Evolutionary conservation across 768 basidiomycete species (phyloP).

Genomic region (Paxillus rubicundulus): DNA sequence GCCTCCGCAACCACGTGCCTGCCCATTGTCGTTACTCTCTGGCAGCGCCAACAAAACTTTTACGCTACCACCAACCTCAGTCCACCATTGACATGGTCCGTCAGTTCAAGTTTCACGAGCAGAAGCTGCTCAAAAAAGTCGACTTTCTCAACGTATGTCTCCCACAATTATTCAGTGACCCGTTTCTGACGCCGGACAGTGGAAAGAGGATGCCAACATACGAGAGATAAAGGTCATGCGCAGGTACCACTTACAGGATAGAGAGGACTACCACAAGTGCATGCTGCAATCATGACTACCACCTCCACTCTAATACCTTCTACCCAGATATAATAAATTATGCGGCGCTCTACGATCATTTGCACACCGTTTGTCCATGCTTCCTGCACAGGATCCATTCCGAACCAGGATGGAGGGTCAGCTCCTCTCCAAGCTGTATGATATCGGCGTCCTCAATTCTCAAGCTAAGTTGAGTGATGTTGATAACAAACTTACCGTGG

Average conservation of each 20-base stretch:
- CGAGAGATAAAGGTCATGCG: slow-evolving; percentile 94
- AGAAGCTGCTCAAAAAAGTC: slow-evolving; percentile 92
- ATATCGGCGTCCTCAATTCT: slow-evolving; percentile 89
- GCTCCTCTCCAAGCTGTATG: slow-evolving; percentile 92
- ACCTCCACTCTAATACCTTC: background rate
- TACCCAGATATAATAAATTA: slow-evolving; percentile 84
- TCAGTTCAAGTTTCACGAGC: slow-evolving; percentile 94
- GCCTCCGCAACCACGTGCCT: slow-evolving; percentile 32
- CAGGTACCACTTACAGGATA: slow-evolving; percentile 90
- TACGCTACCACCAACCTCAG: too few relatives aligned
- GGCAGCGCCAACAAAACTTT: too few relatives aligned
- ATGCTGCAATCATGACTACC: slow-evolving; percentile 4
- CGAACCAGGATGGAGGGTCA: slow-evolving; percentile 80
- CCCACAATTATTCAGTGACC: background rate
- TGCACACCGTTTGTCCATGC: slow-evolving; percentile 82
- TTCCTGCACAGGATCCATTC: slow-evolving; percentile 89
- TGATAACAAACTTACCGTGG: slow-evolving; percentile 91
- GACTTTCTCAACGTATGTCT: slow-evolving; percentile 86
- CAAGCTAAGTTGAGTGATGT: slow-evolving; percentile 89
- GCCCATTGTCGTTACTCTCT: background rate
- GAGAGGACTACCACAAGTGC: slow-evolving; percentile 93
- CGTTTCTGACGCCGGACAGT: slow-evolving; percentile 45
- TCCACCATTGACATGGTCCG: slow-evolving; percentile 60
- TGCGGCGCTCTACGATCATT: slow-evolving; percentile 83
- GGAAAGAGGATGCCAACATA: slow-evolving; percentile 92